phyloP scores from a whole-genome alignment of 2,329 filamentous ascomycete genomes.

The Microthyrium microscopicum region DNA sequence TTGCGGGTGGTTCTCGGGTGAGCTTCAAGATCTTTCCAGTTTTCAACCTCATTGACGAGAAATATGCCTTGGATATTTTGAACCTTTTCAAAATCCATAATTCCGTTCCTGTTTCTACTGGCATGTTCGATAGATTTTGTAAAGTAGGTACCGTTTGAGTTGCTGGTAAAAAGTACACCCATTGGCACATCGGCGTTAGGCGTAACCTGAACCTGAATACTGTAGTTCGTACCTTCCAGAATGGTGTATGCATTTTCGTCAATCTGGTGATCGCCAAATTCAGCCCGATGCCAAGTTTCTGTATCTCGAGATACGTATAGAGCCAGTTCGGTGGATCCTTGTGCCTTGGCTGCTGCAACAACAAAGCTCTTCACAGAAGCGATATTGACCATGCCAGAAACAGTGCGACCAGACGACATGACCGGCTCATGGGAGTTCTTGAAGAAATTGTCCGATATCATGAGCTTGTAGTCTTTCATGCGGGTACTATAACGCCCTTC shows the following conservation, averaged over 20 bases:
- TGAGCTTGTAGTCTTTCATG: constrained; percentile 57
- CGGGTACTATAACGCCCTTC: constrained; percentile 54
- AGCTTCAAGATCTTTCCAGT: constrained; percentile 55
- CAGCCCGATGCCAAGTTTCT: constrained; percentile 72
- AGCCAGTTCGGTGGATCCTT: constrained; percentile 74
- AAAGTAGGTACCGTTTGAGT: constrained; percentile 94
- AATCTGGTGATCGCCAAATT: constrained; percentile 74
- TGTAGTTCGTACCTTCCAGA: constrained; percentile 92
- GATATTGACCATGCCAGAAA: constrained; percentile 66
- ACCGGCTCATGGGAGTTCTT: constrained; percentile 51
- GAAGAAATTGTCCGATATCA: constrained; percentile 69
- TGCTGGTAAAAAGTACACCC: constrained; percentile 85
- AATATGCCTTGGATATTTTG: constrained; percentile 83
- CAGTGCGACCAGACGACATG: constrained; percentile 55
- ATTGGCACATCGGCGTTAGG: constrained; percentile 51
- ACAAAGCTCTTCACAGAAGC: constrained; percentile 76
- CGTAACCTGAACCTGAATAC: constrained; percentile 90
- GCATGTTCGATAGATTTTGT: constrained; percentile 83
- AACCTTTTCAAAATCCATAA: constrained; percentile 92
- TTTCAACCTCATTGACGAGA: constrained; percentile 75
- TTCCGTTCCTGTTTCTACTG: constrained; percentile 59
- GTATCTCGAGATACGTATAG: constrained; percentile 80
- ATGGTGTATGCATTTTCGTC: constrained; percentile 81
- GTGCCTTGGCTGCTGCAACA: constrained; percentile 64
- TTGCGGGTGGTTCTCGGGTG: constrained; percentile 32